Conservation (phyloP, 345 rosid species). For the Euphorbia peplus region DNA sequence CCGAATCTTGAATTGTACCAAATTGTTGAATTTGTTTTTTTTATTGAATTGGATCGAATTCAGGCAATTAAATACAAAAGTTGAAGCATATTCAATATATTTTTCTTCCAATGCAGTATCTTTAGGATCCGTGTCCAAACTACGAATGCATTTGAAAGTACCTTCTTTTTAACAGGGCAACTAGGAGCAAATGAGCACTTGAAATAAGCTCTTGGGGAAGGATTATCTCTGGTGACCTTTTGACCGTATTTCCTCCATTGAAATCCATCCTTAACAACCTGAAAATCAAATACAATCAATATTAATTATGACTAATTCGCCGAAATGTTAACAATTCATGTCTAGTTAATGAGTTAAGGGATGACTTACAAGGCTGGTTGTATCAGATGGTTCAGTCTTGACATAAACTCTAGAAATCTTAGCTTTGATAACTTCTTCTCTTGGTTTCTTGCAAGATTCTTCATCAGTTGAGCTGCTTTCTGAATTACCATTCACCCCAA, state of each 20-base stretch:
- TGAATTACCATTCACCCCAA: conserved; percentile 44
- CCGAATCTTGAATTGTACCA: too few relatives aligned
- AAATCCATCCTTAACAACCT: conserved; percentile 96
- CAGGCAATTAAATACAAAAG: too few relatives aligned
- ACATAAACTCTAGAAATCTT: conserved; percentile 57
- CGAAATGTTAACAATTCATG: background rate
- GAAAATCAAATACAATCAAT: background rate
- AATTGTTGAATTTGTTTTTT: too few relatives aligned
- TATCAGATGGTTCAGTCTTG: conserved; percentile 69
- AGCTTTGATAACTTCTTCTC: conserved; percentile 68
- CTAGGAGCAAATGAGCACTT: conserved; percentile 93
- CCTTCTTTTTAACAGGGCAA: conserved; percentile 99
- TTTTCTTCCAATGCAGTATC: too few relatives aligned
- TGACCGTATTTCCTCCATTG: conserved; percentile 99
- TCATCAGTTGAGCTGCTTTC: conserved; percentile 94
- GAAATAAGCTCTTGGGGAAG: conserved; percentile 97
- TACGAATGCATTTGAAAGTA: conserved; percentile 8
- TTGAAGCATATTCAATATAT: too few relatives aligned
- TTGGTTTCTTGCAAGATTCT: conserved; percentile 70
- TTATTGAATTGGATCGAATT: too few relatives aligned
- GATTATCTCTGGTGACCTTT: conserved; percentile 97
- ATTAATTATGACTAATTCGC: background rate
- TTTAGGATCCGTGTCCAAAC: too few relatives aligned
- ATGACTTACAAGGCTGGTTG: conserved; percentile 68
- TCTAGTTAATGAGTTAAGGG: background rate